These are phyloP conservation scores for Knoxia roxburghii DNA, from an alignment of 257 asterid species.

Conservation along the genomic window DNA sequence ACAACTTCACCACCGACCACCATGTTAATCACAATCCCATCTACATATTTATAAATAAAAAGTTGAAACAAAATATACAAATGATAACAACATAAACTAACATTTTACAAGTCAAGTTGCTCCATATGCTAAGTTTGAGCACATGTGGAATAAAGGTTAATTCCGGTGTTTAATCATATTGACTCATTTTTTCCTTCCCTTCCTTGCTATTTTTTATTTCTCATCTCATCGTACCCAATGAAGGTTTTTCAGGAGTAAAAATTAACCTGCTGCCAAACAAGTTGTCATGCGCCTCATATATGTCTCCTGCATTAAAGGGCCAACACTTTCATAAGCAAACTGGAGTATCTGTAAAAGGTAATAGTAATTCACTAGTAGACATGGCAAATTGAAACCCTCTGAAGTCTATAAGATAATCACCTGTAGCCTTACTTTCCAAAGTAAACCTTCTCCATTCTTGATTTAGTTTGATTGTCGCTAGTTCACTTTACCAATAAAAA, in stretches of 20 bases:
- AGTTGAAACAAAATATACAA: constrained; percentile 1
- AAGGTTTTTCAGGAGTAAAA: constrained; percentile 13
- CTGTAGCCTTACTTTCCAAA: too few species aligned
- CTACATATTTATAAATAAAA: constrained; percentile 34
- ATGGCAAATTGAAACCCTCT: background rate
- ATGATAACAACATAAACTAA: background rate
- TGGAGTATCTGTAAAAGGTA: background rate
- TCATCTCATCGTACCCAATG: constrained; percentile 14
- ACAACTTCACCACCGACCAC: constrained; percentile 95
- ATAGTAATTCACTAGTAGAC: background rate
- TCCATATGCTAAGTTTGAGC: background rate
- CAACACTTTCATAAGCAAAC: background rate
- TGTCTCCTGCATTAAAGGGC: constrained; percentile 51
- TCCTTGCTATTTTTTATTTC: background rate
- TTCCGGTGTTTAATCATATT: background rate
- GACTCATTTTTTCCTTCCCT: constrained; percentile 6
- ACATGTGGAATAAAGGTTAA: background rate
- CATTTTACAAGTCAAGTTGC: background rate
- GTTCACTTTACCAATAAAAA: too few species aligned
- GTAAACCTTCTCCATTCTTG: too few species aligned
- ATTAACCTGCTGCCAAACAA: constrained; percentile 82
- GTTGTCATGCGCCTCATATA: constrained; percentile 83
- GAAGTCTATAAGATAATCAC: too few species aligned
- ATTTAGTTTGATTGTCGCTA: too few species aligned
- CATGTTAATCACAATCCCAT: constrained; percentile 86